Evolutionary conservation across 768 basidiomycete genomes (phyloP).

Genomic region (Naganishia kalamii): DNA sequence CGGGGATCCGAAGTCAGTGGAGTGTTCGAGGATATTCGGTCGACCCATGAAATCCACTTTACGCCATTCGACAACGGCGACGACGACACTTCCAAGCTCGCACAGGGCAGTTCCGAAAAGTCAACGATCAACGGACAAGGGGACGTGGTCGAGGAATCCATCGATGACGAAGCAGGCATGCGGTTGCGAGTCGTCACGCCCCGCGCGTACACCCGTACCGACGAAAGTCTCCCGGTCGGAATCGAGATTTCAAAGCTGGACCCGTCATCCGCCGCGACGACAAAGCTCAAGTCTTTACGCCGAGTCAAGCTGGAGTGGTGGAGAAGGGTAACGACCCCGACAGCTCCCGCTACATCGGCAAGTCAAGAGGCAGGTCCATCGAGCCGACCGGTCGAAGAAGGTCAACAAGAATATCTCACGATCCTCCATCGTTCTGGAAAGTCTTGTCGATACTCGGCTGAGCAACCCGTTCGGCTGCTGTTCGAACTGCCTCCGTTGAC

Average conservation of each 20-base stretch:
- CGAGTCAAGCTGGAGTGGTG: conserved; percentile 42
- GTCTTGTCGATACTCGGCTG: conserved; percentile 78
- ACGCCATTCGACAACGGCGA: conserved; percentile 22
- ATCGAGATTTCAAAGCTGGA: conserved; percentile 32
- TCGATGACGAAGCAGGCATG: conserved; percentile 30
- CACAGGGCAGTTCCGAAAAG: neutral
- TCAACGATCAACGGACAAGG: neutral
- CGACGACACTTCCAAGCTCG: neutral
- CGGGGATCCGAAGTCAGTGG: conserved; percentile 28
- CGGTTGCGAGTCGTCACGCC: conserved; percentile 31
- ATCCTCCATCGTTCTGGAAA: conserved; percentile 80
- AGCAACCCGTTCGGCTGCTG: conserved; percentile 63
- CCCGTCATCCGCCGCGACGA: neutral
- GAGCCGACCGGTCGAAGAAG: conserved; percentile 25
- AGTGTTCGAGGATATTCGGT: neutral
- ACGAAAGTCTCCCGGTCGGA: conserved; percentile 34
- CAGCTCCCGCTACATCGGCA: conserved; percentile 14
- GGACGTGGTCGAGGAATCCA: conserved; percentile 31
- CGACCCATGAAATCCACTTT: neutral
- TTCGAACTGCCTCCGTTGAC: conserved; percentile 62
- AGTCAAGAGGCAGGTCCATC: conserved; percentile 12
- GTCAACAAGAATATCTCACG: conserved; percentile 40
- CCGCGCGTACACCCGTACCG: conserved; percentile 27
- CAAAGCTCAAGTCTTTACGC: conserved; percentile 24
- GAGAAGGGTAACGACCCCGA: conserved; percentile 23